Evolutionary conservation across 2,329 filamentous ascomycete species (phyloP).

Genomic region (Cercospora sojina): DNA sequence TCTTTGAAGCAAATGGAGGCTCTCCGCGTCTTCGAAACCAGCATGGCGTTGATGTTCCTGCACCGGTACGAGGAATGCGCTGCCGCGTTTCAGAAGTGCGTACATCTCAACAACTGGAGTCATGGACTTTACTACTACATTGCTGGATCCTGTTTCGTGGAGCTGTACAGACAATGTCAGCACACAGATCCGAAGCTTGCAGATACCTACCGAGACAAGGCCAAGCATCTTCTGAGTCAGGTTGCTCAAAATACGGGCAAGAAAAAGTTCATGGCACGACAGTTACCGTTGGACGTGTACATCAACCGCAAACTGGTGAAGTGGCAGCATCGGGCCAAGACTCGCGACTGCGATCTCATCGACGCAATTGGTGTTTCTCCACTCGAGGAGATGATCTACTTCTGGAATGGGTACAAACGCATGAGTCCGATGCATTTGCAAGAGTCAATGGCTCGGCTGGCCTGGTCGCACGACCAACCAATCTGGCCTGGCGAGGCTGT

Average conservation of each 20-base stretch:
- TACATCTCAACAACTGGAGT: conserved; percentile 86
- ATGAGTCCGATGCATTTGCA: conserved; percentile 69
- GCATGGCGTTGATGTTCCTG: conserved; percentile 72
- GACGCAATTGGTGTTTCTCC: conserved; percentile 82
- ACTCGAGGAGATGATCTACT: conserved; percentile 84
- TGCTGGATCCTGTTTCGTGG: conserved; percentile 73
- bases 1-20: conserved; percentile 87
- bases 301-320: conserved; percentile 80
- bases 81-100: conserved; percentile 66
- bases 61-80: conserved; percentile 75
- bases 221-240: conserved; percentile 68
- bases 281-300: conserved; percentile 87
- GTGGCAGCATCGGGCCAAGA: conserved; percentile 76
- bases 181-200: conserved; percentile 50
- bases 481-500: conserved; percentile 53
- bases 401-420: conserved; percentile 86
- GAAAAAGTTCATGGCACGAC: conserved; percentile 85
- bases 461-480: conserved; percentile 60
- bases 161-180: conserved; percentile 69
- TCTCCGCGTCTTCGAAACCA: conserved; percentile 80
- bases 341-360: conserved; percentile 65
- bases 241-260: conserved; percentile 74
- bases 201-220: conserved; percentile 45
- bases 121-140: conserved; percentile 88
- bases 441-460: conserved; percentile 60